Evolutionary conservation across 2,329 filamentous ascomycete species (phyloP).

Genomic region (Exophiala sideris): DNA sequence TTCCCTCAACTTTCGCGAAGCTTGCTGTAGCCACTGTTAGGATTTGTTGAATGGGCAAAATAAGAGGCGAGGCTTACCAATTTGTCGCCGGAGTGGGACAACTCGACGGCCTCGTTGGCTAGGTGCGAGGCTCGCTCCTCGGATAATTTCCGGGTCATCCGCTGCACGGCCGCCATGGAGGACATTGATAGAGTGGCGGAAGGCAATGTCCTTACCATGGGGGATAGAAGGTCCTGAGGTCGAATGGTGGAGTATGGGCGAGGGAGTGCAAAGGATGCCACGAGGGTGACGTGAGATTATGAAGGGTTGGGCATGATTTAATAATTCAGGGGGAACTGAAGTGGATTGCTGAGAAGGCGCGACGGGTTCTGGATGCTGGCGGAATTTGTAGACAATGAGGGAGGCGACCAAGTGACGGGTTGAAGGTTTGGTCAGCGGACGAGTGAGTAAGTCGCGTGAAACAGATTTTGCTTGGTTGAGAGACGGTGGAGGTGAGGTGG

Average conservation of each 20-base stretch:
- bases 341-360: slow-evolving; percentile 4
- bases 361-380: background rate
- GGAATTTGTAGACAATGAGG: background rate
- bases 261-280: slow-evolving; percentile 3
- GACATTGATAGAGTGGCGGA: slow-evolving; percentile 16
- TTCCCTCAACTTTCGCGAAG: slow-evolving; percentile 47
- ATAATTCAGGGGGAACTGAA: slow-evolving; percentile 3
- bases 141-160: slow-evolving; percentile 31
- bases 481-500: background rate
- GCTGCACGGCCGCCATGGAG: slow-evolving; percentile 21
- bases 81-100: slow-evolving; percentile 44
- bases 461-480: background rate
- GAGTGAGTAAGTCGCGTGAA: background rate
- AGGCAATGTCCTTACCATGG: background rate
- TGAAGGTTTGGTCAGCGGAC: slow-evolving; percentile 13
- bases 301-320: slow-evolving; percentile 16
- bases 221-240: background rate
- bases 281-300: slow-evolving; percentile 20
- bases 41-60: background rate
- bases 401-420: slow-evolving; percentile 11
- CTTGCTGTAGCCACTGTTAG: slow-evolving; percentile 36
- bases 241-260: background rate
- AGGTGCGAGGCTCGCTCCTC: slow-evolving; percentile 46
- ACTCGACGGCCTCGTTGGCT: slow-evolving; percentile 46
- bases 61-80: slow-evolving; percentile 36